A percentile compares a stretch with the other conserved stretches of the same genome.
phyloP scores from a whole-genome alignment of 768 basidiomycete genomes.

The Boletus rufocinnamomeus region DNA sequence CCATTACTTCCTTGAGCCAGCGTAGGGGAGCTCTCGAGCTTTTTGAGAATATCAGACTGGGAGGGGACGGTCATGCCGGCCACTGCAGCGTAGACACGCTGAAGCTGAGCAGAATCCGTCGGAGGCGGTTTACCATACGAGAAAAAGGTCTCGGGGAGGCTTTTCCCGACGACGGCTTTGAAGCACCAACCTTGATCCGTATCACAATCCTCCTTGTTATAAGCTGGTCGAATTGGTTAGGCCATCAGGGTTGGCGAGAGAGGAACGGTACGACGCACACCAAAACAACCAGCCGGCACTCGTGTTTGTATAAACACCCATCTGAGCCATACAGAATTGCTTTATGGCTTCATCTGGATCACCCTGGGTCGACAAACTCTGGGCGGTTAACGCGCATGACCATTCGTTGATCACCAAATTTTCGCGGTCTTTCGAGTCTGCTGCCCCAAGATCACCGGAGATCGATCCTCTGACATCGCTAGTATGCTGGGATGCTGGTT shows the following conservation, averaged over 20 bases:
- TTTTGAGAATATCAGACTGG: conserved; percentile 16
- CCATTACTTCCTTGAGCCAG: not conserved
- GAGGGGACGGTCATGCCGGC: conserved; percentile 15
- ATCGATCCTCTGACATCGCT: conserved; percentile 35
- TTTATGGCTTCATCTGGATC: conserved; percentile 47
- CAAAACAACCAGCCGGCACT: conserved; percentile 72
- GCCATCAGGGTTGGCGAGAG: not conserved
- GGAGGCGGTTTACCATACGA: conserved; percentile 42
- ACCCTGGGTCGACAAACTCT: conserved; percentile 51
- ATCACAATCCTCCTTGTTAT: conserved; percentile 60
- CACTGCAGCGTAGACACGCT: conserved; percentile 21
- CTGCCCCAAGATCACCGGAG: conserved; percentile 15
- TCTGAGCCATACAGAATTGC: conserved; percentile 59
- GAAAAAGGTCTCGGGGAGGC: conserved; percentile 59
- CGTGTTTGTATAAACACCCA: conserved; percentile 54
- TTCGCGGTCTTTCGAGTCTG: conserved; percentile 36
- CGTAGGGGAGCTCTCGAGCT: not conserved
- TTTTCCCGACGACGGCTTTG: conserved; percentile 55
- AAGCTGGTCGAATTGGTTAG: conserved; percentile 41
- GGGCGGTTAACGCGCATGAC: conserved; percentile 48
- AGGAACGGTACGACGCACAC: conserved; percentile 44
- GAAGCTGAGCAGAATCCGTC: conserved; percentile 24
- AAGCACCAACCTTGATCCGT: conserved; percentile 72
- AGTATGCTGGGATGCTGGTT: conserved; percentile 47
- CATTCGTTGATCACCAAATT: conserved; percentile 54